Conservation (phyloP, 1,139 yeast genomes). For the Saccharomyces uvarum region DNA sequence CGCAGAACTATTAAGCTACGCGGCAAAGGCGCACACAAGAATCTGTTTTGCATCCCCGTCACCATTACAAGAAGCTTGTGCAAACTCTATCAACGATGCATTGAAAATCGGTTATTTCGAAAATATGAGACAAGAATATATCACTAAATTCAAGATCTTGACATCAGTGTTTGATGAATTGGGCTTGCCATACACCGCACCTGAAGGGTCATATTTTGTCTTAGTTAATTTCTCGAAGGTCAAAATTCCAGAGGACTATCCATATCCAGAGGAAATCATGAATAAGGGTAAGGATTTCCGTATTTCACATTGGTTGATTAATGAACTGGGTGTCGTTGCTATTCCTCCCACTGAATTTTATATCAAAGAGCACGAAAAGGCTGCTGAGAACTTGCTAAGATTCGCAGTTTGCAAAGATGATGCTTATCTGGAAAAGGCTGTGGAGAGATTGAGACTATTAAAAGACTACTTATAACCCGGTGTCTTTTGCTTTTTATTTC, state of each 20-base stretch:
- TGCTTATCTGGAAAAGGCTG: constrained; percentile 70
- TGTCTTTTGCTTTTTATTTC: not conserved
- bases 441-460: constrained; percentile 58
- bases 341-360: constrained; percentile 95
- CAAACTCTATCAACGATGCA: constrained; percentile 64
- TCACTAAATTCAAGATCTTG: constrained; percentile 62
- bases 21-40: constrained; percentile 85
- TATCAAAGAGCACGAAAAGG: constrained; percentile 57
- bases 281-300: constrained; percentile 75
- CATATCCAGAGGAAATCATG: constrained; percentile 61
- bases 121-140: constrained; percentile 57
- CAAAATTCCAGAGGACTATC: constrained; percentile 64
- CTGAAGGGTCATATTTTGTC: constrained; percentile 91
- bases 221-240: constrained; percentile 80
- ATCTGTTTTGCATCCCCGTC: constrained; percentile 85
- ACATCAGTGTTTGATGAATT: constrained; percentile 75
- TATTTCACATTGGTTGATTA: constrained; percentile 85
- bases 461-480: constrained; percentile 47
- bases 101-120: constrained; percentile 57
- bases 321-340: constrained; percentile 87
- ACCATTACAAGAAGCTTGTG: constrained; percentile 90
- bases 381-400: constrained; percentile 78
- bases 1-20: constrained; percentile 71
- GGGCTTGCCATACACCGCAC: constrained; percentile 76
- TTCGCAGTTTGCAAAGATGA: constrained; percentile 97